Evolutionary conservation across 495 filamentous ascomycete genomes (phyloP), one percentile per base, ranked within the genome.

Genomic region (Lepraria neglecta): DNA sequence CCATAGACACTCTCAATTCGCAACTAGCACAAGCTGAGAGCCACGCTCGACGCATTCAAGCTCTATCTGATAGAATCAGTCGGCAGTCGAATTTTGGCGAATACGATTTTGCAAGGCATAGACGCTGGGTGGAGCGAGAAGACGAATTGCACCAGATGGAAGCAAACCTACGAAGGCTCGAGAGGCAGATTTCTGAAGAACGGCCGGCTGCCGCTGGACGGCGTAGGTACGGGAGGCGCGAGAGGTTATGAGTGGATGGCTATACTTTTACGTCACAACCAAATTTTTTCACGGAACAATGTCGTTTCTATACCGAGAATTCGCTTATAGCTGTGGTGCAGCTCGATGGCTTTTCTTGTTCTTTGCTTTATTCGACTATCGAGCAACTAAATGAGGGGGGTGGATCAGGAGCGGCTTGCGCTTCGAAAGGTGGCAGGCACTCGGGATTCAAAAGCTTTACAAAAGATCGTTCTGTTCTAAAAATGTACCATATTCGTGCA

Each of bases 71-170:
- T 21, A 50, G 63, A 55, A 38, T 65, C 3, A 24, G 35, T 45
- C 51, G 51, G 27, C 55, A 61, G 45, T 30, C 40, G 24, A n/a
- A 59, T 33, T 52, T 31, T 12, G 43, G 24, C n/a, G 59, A 61
- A 40, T 42, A 51, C 31, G 27, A 52, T 28, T 11, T 52, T 24
- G 54, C 53, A 28, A 56, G 52, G 55, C 58, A 55, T 50, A 44
- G 60, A 15, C 44, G 56, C 9, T 48, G 30, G 28, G 19, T 48
- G 24, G 60, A 63, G 28, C 64, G 56, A 10, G 54, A 63, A 55
- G 55, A 63, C 19, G 60, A 66, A 19, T 52, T 66, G 43, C 64
- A 66, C 47, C 46, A 61, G 50, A 45, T 66, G 46, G 64, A 66
- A 54, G 56, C 56, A 11, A 60, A 57, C 12, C 15, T 66, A 21